A percentile compares a stretch with the other conserved stretches of the same genome.
Conservation (phyloP, 345 rosid genomes). For the Nasturtium officinale region DNA sequence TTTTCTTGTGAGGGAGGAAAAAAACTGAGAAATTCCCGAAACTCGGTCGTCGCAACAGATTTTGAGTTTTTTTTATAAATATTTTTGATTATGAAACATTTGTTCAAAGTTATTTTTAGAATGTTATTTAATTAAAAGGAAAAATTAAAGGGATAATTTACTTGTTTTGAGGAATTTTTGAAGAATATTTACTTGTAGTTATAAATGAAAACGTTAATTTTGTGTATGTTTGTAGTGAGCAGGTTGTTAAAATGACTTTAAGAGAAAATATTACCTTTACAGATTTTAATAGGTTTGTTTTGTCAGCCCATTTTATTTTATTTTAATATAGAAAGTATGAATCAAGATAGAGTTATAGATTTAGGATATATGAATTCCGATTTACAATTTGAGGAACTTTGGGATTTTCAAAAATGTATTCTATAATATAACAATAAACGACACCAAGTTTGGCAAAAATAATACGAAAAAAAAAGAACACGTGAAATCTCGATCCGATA, state of each 20-base stretch:
- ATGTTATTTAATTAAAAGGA: background rate
- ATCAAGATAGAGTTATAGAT: background rate
- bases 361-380: background rate
- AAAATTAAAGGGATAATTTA: background rate
- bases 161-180: background rate
- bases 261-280: background rate
- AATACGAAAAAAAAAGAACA: background rate
- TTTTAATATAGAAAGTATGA: background rate
- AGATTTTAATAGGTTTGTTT: background rate
- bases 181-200: background rate
- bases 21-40: slow-evolving; percentile 29
- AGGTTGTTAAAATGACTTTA: background rate
- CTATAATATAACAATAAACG: background rate
- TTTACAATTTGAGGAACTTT: background rate
- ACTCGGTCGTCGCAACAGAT: slow-evolving; percentile 31
- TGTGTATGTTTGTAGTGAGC: background rate
- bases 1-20: slow-evolving; percentile 1
- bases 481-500: background rate
- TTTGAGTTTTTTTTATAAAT: background rate
- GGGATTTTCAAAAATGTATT: background rate
- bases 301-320: background rate
- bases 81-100: background rate
- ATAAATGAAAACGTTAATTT: background rate
- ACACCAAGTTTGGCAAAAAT: background rate
- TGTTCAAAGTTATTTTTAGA: slow-evolving; percentile 14